phyloP scores from a whole-genome alignment of 345 rosid species.

The Alliaria petiolata region DNA sequence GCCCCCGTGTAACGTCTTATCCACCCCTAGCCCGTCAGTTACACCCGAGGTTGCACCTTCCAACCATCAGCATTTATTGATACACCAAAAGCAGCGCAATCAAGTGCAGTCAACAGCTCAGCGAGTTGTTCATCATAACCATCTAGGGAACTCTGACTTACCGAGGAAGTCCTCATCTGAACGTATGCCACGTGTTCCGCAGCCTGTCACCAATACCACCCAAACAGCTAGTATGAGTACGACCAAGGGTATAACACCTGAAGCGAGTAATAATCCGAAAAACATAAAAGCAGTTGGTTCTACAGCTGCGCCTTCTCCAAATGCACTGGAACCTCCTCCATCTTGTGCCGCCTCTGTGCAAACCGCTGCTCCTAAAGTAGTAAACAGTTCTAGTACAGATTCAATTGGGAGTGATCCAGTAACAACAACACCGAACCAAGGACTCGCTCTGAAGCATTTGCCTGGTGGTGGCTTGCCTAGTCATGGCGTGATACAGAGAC shows the following conservation, averaged over 20 bases:
- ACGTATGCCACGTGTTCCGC: slow-evolving; percentile 45
- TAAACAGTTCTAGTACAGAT: slow-evolving; percentile 44
- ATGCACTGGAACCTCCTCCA: slow-evolving; percentile 56
- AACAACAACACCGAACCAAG: slow-evolving; percentile 44
- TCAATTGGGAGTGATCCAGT: slow-evolving; percentile 49
- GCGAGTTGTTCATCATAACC: slow-evolving; percentile 63
- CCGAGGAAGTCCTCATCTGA: slow-evolving; percentile 58
- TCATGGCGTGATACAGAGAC: slow-evolving; percentile 48
- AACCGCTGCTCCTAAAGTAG: slow-evolving; percentile 42
- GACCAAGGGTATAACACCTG: slow-evolving; percentile 33
- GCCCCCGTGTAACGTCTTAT: too few species aligned
- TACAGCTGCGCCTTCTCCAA: slow-evolving; percentile 49
- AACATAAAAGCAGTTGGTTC: slow-evolving; percentile 35
- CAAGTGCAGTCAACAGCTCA: slow-evolving; percentile 52
- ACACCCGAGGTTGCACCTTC: slow-evolving; percentile 38
- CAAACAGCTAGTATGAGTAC: slow-evolving; percentile 36
- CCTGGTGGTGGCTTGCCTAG: slow-evolving; percentile 39
- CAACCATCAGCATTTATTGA: slow-evolving; percentile 41
- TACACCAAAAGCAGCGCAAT: slow-evolving; percentile 58
- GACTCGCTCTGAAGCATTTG: slow-evolving; percentile 54
- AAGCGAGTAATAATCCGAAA: slow-evolving; percentile 46
- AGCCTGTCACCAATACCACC: slow-evolving; percentile 38
- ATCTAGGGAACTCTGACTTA: slow-evolving; percentile 43
- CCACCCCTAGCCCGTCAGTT: slow-evolving; percentile 49
- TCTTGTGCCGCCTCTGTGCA: slow-evolving; percentile 38